Conservation (phyloP, 1,139 yeast genomes). For the Diutina rugosa region DNA sequence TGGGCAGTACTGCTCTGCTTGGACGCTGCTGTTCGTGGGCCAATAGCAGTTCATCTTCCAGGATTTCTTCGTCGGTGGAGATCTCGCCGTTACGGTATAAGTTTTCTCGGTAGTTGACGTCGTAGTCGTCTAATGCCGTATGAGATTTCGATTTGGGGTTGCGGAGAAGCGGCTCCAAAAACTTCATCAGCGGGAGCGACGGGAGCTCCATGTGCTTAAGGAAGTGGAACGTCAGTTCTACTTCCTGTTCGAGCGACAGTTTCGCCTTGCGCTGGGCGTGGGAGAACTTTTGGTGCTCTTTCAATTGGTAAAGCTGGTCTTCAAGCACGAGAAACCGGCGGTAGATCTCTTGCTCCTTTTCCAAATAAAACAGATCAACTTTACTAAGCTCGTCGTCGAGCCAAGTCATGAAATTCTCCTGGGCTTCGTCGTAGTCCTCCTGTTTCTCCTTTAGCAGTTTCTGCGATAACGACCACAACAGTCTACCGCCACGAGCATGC, state of each 20-base stretch:
- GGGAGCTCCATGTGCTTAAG: constrained; percentile 34
- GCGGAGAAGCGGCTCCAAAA: constrained; percentile 17
- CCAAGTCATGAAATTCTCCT: constrained; percentile 44
- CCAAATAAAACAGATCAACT: constrained; percentile 47
- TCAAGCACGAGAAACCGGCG: constrained; percentile 50
- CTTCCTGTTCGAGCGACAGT: not conserved
- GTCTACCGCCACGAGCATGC: not conserved
- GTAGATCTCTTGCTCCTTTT: constrained; percentile 47
- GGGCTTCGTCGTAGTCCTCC: constrained; percentile 15
- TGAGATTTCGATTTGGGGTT: not conserved
- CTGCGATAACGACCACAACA: constrained; percentile 4
- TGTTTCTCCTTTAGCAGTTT: constrained; percentile 8
- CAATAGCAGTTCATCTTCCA: not conserved
- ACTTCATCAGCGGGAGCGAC: constrained; percentile 38
- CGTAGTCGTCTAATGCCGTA: constrained; percentile 7
- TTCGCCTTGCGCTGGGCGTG: not conserved
- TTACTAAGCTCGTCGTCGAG: constrained; percentile 43
- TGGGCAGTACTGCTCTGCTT: not conserved
- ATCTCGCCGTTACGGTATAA: constrained; percentile 25
- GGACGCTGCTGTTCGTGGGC: not conserved
- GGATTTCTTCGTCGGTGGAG: constrained; percentile 5
- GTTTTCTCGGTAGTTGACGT: constrained; percentile 26
- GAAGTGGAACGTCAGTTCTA: not conserved
- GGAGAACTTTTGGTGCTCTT: constrained; percentile 33
- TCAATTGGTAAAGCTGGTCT: constrained; percentile 52